These are phyloP conservation scores for Botrytis tulipae DNA, from an alignment of 2,329 filamentous ascomycete genomes.

Conservation along the genomic window DNA sequence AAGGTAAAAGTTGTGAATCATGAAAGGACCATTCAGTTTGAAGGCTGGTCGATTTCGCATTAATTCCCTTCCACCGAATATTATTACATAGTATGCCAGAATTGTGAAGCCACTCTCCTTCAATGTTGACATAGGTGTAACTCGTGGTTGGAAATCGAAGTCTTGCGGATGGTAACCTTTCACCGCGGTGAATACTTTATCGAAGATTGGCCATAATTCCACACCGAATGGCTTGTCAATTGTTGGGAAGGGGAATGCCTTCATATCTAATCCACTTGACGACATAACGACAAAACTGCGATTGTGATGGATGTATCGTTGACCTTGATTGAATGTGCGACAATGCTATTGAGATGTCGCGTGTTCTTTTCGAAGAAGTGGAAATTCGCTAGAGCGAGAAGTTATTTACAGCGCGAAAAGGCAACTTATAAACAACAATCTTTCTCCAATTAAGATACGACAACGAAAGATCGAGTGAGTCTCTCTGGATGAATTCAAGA, in stretches of 20 bases:
- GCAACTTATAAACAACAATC: slow-evolving; percentile 14
- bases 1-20: slow-evolving; percentile 94
- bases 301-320: neutral
- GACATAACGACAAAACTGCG: slow-evolving; percentile 20
- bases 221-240: slow-evolving; percentile 91
- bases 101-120: slow-evolving; percentile 79
- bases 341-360: neutral
- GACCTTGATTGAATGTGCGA: slow-evolving; percentile 1
- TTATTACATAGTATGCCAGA: slow-evolving; percentile 85
- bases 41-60: slow-evolving; percentile 86
- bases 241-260: slow-evolving; percentile 63
- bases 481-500: slow-evolving; percentile 7
- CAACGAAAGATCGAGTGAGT: neutral
- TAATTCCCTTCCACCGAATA: slow-evolving; percentile 86
- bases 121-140: slow-evolving; percentile 87
- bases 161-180: slow-evolving; percentile 81
- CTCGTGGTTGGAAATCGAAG: slow-evolving; percentile 77
- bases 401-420: slow-evolving; percentile 20
- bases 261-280: slow-evolving; percentile 20
- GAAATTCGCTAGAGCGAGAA: slow-evolving; percentile 18
- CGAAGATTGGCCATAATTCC: slow-evolving; percentile 91
- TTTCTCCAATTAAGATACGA: neutral
- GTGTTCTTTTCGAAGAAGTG: slow-evolving; percentile 15
- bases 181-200: slow-evolving; percentile 74
- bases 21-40: slow-evolving; percentile 85